These are phyloP conservation scores for Candida endomychidarum DNA, from an alignment of 805 yeast species.

Conservation along the genomic window DNA sequence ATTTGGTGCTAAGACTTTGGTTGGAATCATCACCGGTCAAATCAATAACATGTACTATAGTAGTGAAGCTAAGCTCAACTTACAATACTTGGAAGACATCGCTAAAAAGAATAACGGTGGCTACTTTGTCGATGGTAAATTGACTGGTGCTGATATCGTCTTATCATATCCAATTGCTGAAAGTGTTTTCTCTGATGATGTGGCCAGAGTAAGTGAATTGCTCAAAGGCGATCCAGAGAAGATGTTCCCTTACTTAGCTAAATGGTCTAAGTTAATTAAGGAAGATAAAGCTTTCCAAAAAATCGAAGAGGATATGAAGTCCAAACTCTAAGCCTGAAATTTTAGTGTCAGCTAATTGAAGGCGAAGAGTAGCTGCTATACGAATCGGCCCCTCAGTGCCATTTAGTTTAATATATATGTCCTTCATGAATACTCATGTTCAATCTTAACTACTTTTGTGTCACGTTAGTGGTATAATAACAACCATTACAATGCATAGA, in stretches of 20 bases:
- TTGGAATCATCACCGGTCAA: conserved; percentile 19
- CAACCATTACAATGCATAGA: too few relatives aligned
- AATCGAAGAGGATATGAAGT: not conserved
- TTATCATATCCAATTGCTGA: conserved; percentile 46
- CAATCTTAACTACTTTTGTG: too few relatives aligned
- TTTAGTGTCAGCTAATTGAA: too few relatives aligned
- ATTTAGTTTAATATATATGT: too few relatives aligned
- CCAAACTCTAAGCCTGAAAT: conserved; percentile 10
- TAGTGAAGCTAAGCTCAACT: conserved; percentile 23
- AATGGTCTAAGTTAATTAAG: conserved; percentile 21
- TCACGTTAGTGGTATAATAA: too few relatives aligned
- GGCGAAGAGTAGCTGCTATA: too few relatives aligned
- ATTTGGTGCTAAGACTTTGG: conserved; percentile 23
- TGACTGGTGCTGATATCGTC: conserved; percentile 60
- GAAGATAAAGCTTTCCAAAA: conserved; percentile 9
- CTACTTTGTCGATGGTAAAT: conserved; percentile 48
- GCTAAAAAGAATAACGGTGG: conserved; percentile 24
- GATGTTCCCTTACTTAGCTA: conserved; percentile 22
- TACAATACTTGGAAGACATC: conserved; percentile 29
- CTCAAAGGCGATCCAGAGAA: conserved; percentile 9
- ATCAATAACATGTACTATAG: conserved; percentile 28
- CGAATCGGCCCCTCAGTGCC: too few relatives aligned
- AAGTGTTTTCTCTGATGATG: conserved; percentile 22
- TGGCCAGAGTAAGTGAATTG: conserved; percentile 21
- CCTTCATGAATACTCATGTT: too few relatives aligned